A percentile compares a stretch with the other conserved stretches of the same genome.
Conservation (phyloP, 208 protist species). For the Leishmania amazonensis region DNA sequence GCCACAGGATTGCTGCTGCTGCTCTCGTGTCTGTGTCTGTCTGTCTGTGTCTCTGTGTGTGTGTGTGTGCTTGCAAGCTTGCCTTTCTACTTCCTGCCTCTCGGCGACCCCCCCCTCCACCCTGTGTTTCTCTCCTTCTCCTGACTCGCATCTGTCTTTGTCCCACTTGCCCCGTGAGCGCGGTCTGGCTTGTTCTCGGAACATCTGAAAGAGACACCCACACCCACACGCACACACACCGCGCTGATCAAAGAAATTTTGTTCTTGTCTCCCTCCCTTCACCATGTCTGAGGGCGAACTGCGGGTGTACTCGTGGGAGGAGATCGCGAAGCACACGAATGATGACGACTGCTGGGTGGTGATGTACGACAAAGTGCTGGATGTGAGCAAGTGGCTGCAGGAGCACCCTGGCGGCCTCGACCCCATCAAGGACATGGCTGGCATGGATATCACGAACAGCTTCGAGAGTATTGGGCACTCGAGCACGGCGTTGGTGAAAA, state of each 20-base stretch:
- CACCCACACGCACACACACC: neutral
- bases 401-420: conserved; percentile 92
- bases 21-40: too few species aligned
- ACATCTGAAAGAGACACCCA: neutral
- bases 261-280: neutral
- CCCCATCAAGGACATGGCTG: conserved; percentile 79
- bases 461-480: conserved; percentile 88
- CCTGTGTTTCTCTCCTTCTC: neutral
- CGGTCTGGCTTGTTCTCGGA: neutral
- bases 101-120: neutral
- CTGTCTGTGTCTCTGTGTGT: too few species aligned
- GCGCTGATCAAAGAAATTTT: neutral
- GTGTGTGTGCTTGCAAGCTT: neutral
- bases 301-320: conserved; percentile 79
- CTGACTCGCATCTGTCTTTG: neutral
- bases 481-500: conserved; percentile 59
- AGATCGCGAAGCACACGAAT: conserved; percentile 89
- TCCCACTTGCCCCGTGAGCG: neutral
- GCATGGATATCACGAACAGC: conserved; percentile 79
- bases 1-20: too few species aligned
- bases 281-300: conserved; percentile 53
- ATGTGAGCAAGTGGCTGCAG: conserved; percentile 89
- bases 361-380: conserved; percentile 91
- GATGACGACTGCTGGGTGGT: conserved; percentile 93
- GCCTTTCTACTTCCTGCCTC: neutral